phyloP scores from a whole-genome alignment of 176 grass and related monocot genomes.

The Hordeum marinum region DNA sequence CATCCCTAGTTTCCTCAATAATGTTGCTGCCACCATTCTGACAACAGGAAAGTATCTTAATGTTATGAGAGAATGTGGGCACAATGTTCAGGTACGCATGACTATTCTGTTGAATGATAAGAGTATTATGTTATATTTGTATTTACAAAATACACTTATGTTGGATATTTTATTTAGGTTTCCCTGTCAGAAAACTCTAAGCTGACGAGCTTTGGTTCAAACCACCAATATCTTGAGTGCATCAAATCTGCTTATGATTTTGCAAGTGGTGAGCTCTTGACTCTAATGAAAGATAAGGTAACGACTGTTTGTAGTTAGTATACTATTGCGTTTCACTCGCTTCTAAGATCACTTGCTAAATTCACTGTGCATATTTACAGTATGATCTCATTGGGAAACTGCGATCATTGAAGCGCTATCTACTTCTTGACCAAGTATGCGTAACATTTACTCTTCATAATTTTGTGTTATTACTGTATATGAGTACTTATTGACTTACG shows the following conservation, averaged over 20 bases:
- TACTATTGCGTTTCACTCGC: not conserved
- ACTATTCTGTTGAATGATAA: constrained; percentile 9
- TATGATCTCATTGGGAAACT: constrained; percentile 90
- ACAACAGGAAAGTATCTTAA: constrained; percentile 97
- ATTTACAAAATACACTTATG: not conserved
- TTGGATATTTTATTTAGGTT: constrained; percentile 56
- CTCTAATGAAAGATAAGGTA: constrained; percentile 97
- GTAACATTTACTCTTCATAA: constrained; percentile 14
- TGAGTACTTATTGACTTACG: not conserved
- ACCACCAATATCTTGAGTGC: constrained; percentile 94
- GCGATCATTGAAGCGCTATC: constrained; percentile 88
- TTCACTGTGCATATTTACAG: constrained; percentile 28
- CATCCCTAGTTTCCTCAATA: constrained; percentile 84
- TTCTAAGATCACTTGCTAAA: constrained; percentile 23
- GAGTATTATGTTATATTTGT: not conserved
- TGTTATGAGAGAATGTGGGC: constrained; percentile 97
- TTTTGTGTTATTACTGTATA: constrained; percentile 13
- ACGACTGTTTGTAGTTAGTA: not conserved
- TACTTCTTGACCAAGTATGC: constrained; percentile 89
- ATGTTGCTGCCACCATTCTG: constrained; percentile 85
- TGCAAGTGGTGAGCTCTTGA: constrained; percentile 83
- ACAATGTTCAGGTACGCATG: constrained; percentile 76
- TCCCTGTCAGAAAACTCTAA: constrained; percentile 94
- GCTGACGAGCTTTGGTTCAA: constrained; percentile 85
- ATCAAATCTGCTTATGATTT: constrained; percentile 99